Base-by-base conservation (phyloP, 1,139 yeast species). In the Candida tropicalis region DNA sequence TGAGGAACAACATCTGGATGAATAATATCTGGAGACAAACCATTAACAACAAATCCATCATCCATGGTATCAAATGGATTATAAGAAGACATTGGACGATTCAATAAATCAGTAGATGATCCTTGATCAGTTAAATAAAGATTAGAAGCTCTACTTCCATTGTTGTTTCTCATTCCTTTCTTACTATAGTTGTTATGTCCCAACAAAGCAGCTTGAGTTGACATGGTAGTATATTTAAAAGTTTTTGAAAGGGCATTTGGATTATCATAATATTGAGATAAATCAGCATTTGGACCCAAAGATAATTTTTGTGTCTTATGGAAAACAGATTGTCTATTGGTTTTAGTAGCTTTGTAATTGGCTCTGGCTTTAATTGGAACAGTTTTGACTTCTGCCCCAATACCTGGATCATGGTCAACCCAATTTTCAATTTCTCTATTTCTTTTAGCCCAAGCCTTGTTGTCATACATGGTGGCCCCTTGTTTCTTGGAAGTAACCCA, bases 401-500 rank as follows among this genome's bases (percentile, higher is more conserved):
- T 56, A n/a, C 76, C 50, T 47, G 62, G 58, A 20, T 74, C 70
- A 53, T 75, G 70, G 48, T 83, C 84, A 8, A 88, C 82, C 96
- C 96, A 88, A 53, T 79, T 78, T 53, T 87, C 96, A 48, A 89
- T 83, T 51, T 81, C 85, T 50, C 79, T 76, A 52, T 81, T 70
- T 50, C 80, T 63, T 44, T 66, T 66, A 11, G 65, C 66, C 76
- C 76, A 67, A 29, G 69, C 61, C 51, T 73, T 75, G 35, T 65
- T 72, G 55, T 79, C 79, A 45, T 83, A 69, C 26, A 70, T 70
- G 44, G 78, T 77, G 2, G 93, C 95, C 50, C 98, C 97, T 66
- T 90, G 97, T 38, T 69, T 73, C 42, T 83, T 80, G 9, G 95
- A 77, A 31, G 91, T 67, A 44, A 81, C 68, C 96, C 97, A 91